A percentile compares a stretch with the other conserved stretches of the same genome.
phyloP scores from a whole-genome alignment of 495 filamentous ascomycete species.

The Aspergillus wentii region DNA sequence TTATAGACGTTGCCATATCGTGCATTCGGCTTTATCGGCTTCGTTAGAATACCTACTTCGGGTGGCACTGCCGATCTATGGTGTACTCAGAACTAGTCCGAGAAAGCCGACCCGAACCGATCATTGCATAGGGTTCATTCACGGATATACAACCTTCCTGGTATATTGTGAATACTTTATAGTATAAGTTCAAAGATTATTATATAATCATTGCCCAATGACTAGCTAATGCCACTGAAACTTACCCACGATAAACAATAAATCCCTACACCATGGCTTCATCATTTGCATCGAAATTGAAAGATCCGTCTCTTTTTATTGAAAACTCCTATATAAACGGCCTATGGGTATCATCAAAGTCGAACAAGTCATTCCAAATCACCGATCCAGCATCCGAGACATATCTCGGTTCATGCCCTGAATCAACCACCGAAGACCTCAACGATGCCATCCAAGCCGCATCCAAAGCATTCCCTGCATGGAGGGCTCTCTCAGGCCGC shows the following conservation, averaged over 20 bases:
- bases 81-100: too few species aligned
- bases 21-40: too few species aligned
- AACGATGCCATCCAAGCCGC: slow-evolving; percentile 63
- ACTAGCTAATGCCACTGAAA: too few species aligned
- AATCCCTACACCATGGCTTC: background rate
- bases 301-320: slow-evolving; percentile 68
- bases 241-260: background rate
- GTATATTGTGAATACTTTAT: too few species aligned
- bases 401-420: slow-evolving; percentile 66
- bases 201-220: too few species aligned
- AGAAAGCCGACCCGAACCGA: too few species aligned
- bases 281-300: slow-evolving; percentile 36
- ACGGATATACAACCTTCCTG: too few species aligned
- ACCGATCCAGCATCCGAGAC: slow-evolving; percentile 66
- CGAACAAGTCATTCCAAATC: slow-evolving; percentile 67
- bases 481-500: slow-evolving; percentile 61
- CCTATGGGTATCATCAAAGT: slow-evolving; percentile 55
- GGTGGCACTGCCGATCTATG: too few species aligned
- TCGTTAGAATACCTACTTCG: too few species aligned
- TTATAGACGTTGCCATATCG: too few species aligned
- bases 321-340: slow-evolving; percentile 70
- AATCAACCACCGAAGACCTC: slow-evolving; percentile 42
- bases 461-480: slow-evolving; percentile 61
- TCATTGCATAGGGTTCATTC: too few species aligned
- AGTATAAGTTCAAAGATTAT: too few species aligned